Percentiles rank a stretch among this genome's conserved stretches.
Conservation (phyloP, 2,329 filamentous ascomycete species). For the Microdochium paspali region DNA sequence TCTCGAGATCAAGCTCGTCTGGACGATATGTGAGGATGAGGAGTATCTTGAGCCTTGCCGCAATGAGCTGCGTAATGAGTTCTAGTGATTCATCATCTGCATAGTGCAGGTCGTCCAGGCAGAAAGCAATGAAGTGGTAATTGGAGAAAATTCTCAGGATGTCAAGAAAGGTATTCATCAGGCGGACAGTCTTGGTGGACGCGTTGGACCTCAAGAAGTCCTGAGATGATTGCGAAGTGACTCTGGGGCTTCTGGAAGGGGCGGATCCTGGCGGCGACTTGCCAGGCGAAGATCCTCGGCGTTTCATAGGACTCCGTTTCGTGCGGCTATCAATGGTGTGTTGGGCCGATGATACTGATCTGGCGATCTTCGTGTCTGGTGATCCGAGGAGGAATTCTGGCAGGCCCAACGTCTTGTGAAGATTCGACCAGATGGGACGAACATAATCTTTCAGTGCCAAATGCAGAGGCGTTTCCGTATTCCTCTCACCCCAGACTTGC, state of each 20-base stretch:
- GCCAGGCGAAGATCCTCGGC: conserved; percentile 40
- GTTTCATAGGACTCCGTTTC: conserved; percentile 22
- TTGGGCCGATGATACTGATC: conserved; percentile 26
- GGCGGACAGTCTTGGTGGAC: conserved; percentile 57
- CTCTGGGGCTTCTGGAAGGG: conserved; percentile 20
- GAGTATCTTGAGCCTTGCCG: conserved; percentile 70
- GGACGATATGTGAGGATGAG: conserved; percentile 69
- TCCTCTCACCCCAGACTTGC: conserved; percentile 57
- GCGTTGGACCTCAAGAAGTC: conserved; percentile 50
- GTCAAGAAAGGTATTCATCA: conserved; percentile 84
- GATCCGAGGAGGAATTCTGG: conserved; percentile 61
- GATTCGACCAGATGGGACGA: conserved; percentile 53
- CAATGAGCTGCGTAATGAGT: conserved; percentile 71
- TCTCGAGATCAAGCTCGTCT: conserved; percentile 51
- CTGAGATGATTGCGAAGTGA: conserved; percentile 42
- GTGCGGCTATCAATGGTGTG: conserved; percentile 17
- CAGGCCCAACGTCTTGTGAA: conserved; percentile 51
- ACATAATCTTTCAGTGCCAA: conserved; percentile 52
- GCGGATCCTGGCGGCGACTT: conserved; percentile 27
- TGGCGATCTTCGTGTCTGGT: conserved; percentile 25
- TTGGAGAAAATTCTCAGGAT: conserved; percentile 72
- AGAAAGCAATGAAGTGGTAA: conserved; percentile 82
- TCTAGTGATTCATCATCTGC: conserved; percentile 83
- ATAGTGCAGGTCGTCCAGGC: conserved; percentile 82
- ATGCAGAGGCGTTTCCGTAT: conserved; percentile 56